Evolutionary conservation across 163 green algal species (phyloP).

Genomic region (Scenedesmus sp.): DNA sequence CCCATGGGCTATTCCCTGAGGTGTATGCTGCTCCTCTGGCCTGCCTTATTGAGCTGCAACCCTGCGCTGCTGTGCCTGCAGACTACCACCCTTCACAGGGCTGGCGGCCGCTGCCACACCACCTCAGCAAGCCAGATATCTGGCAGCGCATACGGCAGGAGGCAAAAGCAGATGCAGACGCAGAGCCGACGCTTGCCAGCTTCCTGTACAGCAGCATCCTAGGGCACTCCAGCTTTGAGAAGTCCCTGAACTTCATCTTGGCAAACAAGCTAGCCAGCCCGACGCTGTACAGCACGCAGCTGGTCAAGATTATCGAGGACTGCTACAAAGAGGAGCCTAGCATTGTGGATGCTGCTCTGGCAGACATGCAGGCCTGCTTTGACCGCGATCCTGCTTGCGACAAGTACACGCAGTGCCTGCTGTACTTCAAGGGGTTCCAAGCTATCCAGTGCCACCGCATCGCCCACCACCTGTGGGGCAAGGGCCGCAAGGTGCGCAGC

Average conservation of each 20-base stretch:
- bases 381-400: slow-evolving; percentile 98
- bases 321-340: slow-evolving; percentile 78
- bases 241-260: slow-evolving; percentile 87
- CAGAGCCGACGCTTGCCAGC: slow-evolving; percentile 84
- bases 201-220: slow-evolving; percentile 88
- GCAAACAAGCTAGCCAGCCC: slow-evolving; percentile 92
- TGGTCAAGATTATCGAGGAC: slow-evolving; percentile 85
- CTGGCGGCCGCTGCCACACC: slow-evolving; percentile 67
- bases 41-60: neutral
- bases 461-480: slow-evolving; percentile 92
- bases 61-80: slow-evolving; percentile 3
- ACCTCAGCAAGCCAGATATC: slow-evolving; percentile 69
- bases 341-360: slow-evolving; percentile 64
- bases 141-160: slow-evolving; percentile 76
- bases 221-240: slow-evolving; percentile 80
- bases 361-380: slow-evolving; percentile 86
- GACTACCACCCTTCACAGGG: slow-evolving; percentile 64
- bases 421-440: slow-evolving; percentile 98
- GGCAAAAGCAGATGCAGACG: slow-evolving; percentile 65
- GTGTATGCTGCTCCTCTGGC: neutral
- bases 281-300: slow-evolving; percentile 89
- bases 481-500: slow-evolving; percentile 74
- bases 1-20: neutral
- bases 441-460: slow-evolving; percentile 93
- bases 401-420: slow-evolving; percentile 87